A percentile compares a stretch with the other conserved stretches of the same genome.
Conservation (phyloP, 2,329 filamentous ascomycete species). For the Volutella citrinella region DNA sequence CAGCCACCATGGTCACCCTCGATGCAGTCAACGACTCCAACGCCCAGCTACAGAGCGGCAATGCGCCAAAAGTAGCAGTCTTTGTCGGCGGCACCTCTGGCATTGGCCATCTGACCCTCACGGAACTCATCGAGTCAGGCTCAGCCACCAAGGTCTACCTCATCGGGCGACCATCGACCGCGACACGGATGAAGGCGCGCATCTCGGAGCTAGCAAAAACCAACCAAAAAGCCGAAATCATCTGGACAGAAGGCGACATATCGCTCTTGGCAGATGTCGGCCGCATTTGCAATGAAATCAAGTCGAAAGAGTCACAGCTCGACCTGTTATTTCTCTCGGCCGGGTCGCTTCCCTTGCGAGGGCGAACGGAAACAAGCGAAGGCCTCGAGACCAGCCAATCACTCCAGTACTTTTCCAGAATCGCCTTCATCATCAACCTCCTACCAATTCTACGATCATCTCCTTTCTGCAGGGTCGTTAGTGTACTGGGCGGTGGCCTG, state of each 20-base stretch:
- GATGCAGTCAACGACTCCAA: slow-evolving; percentile 34
- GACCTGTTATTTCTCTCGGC: slow-evolving; percentile 42
- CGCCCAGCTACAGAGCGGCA: slow-evolving; percentile 32
- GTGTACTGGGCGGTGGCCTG: slow-evolving; percentile 17
- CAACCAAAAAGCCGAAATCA: slow-evolving; percentile 36
- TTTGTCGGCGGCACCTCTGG: slow-evolving; percentile 45
- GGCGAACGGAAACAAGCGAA: slow-evolving; percentile 35
- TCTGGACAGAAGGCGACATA: slow-evolving; percentile 40
- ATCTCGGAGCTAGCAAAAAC: slow-evolving; percentile 31
- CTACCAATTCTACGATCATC: slow-evolving; percentile 34
- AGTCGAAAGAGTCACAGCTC: slow-evolving; percentile 31
- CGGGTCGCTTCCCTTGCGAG: slow-evolving; percentile 39
- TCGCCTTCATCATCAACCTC: slow-evolving; percentile 36
- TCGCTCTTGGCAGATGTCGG: slow-evolving; percentile 39
- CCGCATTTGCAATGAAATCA: slow-evolving; percentile 35
- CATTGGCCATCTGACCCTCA: slow-evolving; percentile 38
- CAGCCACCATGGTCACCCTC: slow-evolving; percentile 26
- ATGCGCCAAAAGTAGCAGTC: slow-evolving; percentile 34
- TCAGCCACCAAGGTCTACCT: slow-evolving; percentile 35
- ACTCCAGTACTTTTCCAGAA: slow-evolving; percentile 40
- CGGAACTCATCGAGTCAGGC: slow-evolving; percentile 32
- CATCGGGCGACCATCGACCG: slow-evolving; percentile 35
- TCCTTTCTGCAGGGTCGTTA: slow-evolving; percentile 19
- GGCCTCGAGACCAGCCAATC: slow-evolving; percentile 37
- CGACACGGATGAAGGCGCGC: slow-evolving; percentile 26